Base-by-base conservation (phyloP, 331 rosid species). In the Arachis monticola region DNA sequence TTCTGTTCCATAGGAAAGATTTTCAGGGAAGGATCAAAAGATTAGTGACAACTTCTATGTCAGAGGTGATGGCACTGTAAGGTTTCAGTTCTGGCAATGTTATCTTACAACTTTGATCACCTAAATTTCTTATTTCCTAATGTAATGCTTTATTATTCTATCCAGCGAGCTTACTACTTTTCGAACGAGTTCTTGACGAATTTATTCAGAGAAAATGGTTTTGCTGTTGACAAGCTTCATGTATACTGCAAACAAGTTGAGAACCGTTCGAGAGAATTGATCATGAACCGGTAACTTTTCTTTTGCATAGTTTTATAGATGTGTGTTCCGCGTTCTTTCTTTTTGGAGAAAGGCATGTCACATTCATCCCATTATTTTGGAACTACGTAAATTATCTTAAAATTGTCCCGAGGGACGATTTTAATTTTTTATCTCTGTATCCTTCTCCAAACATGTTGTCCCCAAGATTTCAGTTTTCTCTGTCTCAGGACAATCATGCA, bases 41-140 rank as follows among this genome's bases (percentile, higher is more conserved):
- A 90, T 95, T 30, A 88, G 96, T 62, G 97, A 92, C 73, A 92
- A 88, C 78, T 90, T 95, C 65, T 92, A 88, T 80, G 99, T 89
- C 79, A 87, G 97, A 74, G 97, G 97, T 67, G 99, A 92, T 64
- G 99, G 97, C 80, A 92, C 97, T 69, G 99, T 90, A 81, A 88
- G 99, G 82, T 64, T 73, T 79, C 65, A 56, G 81, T 62, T 66
- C 47, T 60, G 44, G 57, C 67, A 58, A 46, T 78, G 68, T 42
- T 67, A 70, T 57, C 64, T 10, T 70, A 51, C 64, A 58, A 42
- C 72, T 64, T 70, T 55, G 58, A 51, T 30, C 61, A 27, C 65
- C 13, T 9, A 60, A 58, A 59, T 72, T 62, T 44, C 77, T 69
- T 64, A 12, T 64, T 74, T 83, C 67, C 76, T 64, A 63, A 74